phyloP scores from a whole-genome alignment of 371 early-diverging fungal species.

The Smittium mucronatum region DNA sequence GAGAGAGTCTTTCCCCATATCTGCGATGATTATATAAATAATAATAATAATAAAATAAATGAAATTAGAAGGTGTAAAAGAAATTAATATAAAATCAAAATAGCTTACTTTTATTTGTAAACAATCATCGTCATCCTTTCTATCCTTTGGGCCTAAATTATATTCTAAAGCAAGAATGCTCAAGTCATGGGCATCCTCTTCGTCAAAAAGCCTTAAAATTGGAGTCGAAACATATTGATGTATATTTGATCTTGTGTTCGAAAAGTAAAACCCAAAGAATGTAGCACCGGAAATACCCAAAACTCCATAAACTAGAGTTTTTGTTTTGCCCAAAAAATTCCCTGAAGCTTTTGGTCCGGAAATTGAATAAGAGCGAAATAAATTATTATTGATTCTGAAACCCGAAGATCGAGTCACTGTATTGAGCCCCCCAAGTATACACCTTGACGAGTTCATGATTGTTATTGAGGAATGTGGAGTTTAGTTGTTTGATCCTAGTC shows the following conservation, averaged over 20 bases:
- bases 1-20: slow-evolving; percentile 49
- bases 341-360: too few species aligned
- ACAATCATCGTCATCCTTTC: slow-evolving; percentile 31
- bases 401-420: too few species aligned
- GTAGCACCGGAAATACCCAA: slow-evolving; percentile 16
- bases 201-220: slow-evolving; percentile 48
- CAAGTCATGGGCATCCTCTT: slow-evolving; percentile 55
- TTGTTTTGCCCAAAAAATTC: background rate
- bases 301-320: background rate
- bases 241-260: slow-evolving; percentile 55
- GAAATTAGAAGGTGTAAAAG: too few species aligned
- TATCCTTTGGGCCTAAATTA: slow-evolving; percentile 44
- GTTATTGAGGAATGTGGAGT: too few species aligned
- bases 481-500: too few species aligned
- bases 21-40: too few species aligned
- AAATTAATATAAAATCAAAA: too few species aligned
- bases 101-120: slow-evolving; percentile 31
- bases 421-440: too few species aligned
- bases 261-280: slow-evolving; percentile 38
- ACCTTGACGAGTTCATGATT: too few species aligned
- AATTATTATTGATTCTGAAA: too few species aligned
- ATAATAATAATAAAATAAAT: too few species aligned
- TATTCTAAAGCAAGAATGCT: slow-evolving; percentile 41
- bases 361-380: too few species aligned
- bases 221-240: slow-evolving; percentile 48